Evolutionary conservation across 2,329 filamentous ascomycete genomes (phyloP).

Genomic region (Macrophomina tecta): DNA sequence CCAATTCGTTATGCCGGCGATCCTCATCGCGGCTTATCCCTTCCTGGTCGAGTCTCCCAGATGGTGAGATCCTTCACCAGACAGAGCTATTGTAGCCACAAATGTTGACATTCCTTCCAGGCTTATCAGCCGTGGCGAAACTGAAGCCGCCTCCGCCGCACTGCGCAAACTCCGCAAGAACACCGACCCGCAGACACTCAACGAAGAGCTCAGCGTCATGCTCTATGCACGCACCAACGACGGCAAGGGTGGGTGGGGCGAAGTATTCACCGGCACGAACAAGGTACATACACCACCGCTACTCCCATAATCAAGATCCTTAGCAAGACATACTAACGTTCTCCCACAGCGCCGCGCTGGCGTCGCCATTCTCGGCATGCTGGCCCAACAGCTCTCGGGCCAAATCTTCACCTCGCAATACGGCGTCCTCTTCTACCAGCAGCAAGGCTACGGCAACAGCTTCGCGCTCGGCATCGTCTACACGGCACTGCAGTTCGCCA

Average conservation of each 20-base stretch:
- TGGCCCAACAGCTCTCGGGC: slow-evolving; percentile 20
- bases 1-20: slow-evolving; percentile 20
- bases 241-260: slow-evolving; percentile 13
- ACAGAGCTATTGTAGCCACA: not conserved
- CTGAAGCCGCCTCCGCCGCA: slow-evolving; percentile 13
- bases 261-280: slow-evolving; percentile 18
- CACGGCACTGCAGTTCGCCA: slow-evolving; percentile 18
- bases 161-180: slow-evolving; percentile 17
- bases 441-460: slow-evolving; percentile 22
- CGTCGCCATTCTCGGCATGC: slow-evolving; percentile 22
- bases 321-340: not conserved
- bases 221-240: slow-evolving; percentile 19
- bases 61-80: not conserved
- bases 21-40: slow-evolving; percentile 22
- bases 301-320: not conserved
- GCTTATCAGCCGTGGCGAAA: slow-evolving; percentile 20
- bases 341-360: slow-evolving; percentile 5
- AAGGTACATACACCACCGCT: not conserved
- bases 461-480: slow-evolving; percentile 24
- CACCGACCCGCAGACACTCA: slow-evolving; percentile 4
- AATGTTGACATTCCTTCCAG: not conserved
- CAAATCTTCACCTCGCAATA: slow-evolving; percentile 27
- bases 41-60: slow-evolving; percentile 20
- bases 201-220: slow-evolving; percentile 20
- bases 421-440: slow-evolving; percentile 26